Evolutionary conservation across 1,284 basidiomycete genomes (phyloP), one percentile per base, ranked within the genome.

Genomic region (Lignosus rhinocerotis): DNA sequence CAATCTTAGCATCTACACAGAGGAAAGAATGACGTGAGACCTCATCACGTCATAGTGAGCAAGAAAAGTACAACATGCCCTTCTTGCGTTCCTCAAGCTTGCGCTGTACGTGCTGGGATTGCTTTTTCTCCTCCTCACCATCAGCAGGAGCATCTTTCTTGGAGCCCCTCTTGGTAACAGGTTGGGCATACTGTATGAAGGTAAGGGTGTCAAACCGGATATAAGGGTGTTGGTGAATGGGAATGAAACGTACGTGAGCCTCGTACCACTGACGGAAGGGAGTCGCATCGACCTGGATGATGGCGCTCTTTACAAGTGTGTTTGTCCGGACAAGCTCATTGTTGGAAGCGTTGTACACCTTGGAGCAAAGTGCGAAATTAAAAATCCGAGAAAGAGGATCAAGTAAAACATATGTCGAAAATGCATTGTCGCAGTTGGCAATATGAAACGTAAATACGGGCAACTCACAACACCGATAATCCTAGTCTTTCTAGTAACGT

Each of bases 261-360:
- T 98, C 95, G 75, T 97, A 98, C 94, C 94, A 98, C 80, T 96
- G 94, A 69, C 94, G 87, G 92, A 97, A 98, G 66, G 95, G 96
- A 49, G 94, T 88, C 65, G 95, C 95, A 81, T 98, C 95, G 72
- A 98, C 76, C 77, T 97, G 94, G 77, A 98, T 93, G 78, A 98
- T 91, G 67, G 91, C 91, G 65, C 87, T 83, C 84, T 96, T 97
- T 74, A 98, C 95, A 60, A 98, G 88, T 61, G 95, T 98, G 83
- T 98, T 97, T 70, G 95, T 98, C 73, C 95, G 93, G 74, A 98
- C 95, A 72, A 98, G 87, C 80, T 98, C 95, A 80, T 98, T 98
- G 88, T 98, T 98, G 65, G 95, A 95, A 50, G 96, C 86, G 77
- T 98, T 98, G 86, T 98, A 98, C 53, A 94, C 91, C 93, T 95